A percentile compares a stretch with the other conserved stretches of the same genome.
phyloP scores from a whole-genome alignment of 345 rosid species.

The Citrus unshiu region DNA sequence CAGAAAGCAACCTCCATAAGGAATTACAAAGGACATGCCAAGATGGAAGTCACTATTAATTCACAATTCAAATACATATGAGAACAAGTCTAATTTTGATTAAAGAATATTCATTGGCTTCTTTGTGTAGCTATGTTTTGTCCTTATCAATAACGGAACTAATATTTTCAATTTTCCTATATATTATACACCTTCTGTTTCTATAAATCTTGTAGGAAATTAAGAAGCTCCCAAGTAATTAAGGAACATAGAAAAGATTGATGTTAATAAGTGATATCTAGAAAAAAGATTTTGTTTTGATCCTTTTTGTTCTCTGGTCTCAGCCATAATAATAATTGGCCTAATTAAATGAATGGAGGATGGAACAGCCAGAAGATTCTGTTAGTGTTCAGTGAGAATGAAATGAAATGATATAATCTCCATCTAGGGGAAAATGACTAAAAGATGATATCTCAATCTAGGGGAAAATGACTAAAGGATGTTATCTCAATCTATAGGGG shows the following conservation, averaged over 20 bases:
- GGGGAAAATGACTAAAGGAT: no score
- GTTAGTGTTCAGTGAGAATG: background rate
- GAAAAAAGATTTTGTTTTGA: background rate
- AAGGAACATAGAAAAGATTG: background rate
- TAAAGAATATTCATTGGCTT: background rate
- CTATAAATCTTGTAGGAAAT: background rate
- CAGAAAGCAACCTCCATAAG: slow-evolving; percentile 2
- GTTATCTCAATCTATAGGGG: background rate
- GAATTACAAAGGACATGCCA: slow-evolving; percentile 3
- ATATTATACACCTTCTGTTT: background rate
- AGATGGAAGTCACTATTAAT: background rate
- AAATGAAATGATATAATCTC: no score
- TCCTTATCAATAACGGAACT: background rate
- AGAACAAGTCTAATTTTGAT: background rate
- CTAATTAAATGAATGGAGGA: background rate
- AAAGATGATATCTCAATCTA: no score
- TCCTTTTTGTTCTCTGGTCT: background rate
- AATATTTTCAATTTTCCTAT: background rate
- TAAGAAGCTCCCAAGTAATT: background rate
- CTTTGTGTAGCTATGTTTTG: background rate
- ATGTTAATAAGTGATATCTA: background rate
- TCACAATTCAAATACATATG: no score
- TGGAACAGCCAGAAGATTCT: no score
- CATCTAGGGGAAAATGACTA: no score
- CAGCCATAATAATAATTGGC: background rate